These are phyloP conservation scores for Nannochloris sp. DNA, from an alignment of 139 green algal genomes.

Conservation along the genomic window DNA sequence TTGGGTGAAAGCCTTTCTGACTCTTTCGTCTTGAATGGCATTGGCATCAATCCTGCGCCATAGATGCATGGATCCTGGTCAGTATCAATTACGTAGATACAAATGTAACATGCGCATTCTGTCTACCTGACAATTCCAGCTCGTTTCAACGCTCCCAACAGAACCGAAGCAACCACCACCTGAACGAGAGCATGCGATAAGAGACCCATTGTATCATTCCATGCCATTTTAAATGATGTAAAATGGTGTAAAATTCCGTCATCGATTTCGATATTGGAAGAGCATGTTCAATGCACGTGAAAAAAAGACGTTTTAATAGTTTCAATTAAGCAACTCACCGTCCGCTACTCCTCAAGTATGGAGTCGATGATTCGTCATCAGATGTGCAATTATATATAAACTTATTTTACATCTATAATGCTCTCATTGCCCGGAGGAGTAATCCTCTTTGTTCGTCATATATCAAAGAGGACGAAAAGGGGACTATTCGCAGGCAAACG, in stretches of 20 bases:
- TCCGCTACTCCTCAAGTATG: no score
- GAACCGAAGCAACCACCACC: conserved; percentile 13
- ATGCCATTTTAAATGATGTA: no score
- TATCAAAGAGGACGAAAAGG: conserved; percentile 29
- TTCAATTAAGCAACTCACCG: background rate
- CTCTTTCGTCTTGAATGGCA: conserved; percentile 16
- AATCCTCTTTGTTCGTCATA: conserved; percentile 6
- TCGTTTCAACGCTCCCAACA: conserved; percentile 29
- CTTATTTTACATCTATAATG: background rate
- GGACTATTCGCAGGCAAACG: conserved; percentile 63
- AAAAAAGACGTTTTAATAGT: background rate
- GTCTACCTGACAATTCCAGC: conserved; percentile 24
- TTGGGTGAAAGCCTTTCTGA: conserved; percentile 10
- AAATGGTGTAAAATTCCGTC: background rate
- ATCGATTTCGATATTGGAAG: background rate
- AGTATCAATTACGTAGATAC: background rate
- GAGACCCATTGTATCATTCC: conserved; percentile 16
- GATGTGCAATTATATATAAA: no score
- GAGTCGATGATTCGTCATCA: no score
- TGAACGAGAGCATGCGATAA: conserved; percentile 10
- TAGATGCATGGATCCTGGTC: no score
- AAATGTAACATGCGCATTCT: background rate
- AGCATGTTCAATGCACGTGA: no score
- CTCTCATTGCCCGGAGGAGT: conserved; percentile 19
- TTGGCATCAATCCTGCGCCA: conserved; percentile 15